phyloP scores from a whole-genome alignment of 202 grass and related monocot genomes.

The Cymbopogon flexuosus region DNA sequence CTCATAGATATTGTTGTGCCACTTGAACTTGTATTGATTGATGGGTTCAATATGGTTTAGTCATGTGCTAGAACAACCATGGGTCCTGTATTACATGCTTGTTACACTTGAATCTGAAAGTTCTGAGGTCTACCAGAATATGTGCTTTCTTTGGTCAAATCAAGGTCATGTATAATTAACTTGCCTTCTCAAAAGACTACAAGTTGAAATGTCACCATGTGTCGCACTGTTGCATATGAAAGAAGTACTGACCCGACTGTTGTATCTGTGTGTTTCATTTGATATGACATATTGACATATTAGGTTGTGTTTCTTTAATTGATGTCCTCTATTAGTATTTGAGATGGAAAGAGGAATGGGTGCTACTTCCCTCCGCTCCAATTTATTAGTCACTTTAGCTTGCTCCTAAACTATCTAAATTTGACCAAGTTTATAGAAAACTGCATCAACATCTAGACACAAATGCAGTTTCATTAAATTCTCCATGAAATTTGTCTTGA shows the following conservation, averaged over 20 bases:
- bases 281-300: neutral
- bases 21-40: neutral
- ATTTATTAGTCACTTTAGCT: neutral
- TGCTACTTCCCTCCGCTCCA: neutral
- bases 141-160: slow-evolving; percentile 6
- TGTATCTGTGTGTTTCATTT: neutral
- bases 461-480: neutral
- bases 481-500: neutral
- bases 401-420: neutral
- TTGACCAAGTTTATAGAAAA: neutral
- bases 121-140: neutral
- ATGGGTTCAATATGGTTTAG: neutral
- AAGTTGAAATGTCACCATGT: neutral
- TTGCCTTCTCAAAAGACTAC: neutral
- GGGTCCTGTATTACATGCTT: neutral
- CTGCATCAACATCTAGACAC: neutral
- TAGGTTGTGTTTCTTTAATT: neutral
- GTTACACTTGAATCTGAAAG: slow-evolving; percentile 4
- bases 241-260: neutral
- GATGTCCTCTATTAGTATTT: neutral
- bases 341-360: neutral
- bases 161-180: neutral
- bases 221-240: neutral
- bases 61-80: neutral
- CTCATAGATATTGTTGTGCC: neutral